A percentile compares a stretch with the other conserved stretches of the same genome.
These are phyloP conservation scores for Ceratocystis destructans DNA, from an alignment of 2,329 filamentous ascomycete species.

Conservation along the genomic window DNA sequence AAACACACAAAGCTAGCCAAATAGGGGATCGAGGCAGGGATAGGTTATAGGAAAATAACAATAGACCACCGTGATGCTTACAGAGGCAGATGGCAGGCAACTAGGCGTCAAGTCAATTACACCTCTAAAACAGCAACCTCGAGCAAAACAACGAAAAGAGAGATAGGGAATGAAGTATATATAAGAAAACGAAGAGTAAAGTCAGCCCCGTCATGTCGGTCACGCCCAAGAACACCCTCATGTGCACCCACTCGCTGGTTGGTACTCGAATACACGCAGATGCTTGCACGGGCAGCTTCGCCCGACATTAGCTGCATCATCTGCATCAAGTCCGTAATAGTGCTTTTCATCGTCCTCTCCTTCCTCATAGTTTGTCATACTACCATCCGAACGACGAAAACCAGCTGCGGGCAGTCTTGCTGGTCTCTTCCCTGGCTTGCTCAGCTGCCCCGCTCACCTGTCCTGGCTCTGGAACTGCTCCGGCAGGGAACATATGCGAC, in stretches of 20 bases:
- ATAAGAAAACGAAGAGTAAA: too few relatives aligned
- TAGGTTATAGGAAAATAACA: background rate
- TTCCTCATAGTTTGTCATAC: too few relatives aligned
- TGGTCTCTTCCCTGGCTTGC: slow-evolving; percentile 14
- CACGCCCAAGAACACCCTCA: background rate
- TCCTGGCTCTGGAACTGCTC: background rate
- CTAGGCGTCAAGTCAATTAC: background rate
- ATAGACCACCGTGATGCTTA: background rate
- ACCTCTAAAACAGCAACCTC: background rate
- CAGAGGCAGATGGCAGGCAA: background rate
- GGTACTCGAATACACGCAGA: background rate
- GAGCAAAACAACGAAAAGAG: background rate
- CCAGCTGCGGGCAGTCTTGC: slow-evolving; percentile 16
- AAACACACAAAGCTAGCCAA: background rate
- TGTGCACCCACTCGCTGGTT: background rate
- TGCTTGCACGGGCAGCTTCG: background rate
- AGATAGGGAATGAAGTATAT: too few relatives aligned
- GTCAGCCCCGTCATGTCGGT: background rate
- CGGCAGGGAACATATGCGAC: slow-evolving; percentile 18
- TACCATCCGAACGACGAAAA: slow-evolving; percentile 18
- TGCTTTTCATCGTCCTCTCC: too few relatives aligned
- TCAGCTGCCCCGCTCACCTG: slow-evolving; percentile 12
- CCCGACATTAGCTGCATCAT: too few relatives aligned
- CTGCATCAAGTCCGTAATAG: too few relatives aligned
- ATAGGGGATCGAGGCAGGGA: background rate